Evolutionary conservation across 2,329 filamentous ascomycete species (phyloP), one percentile per base, ranked within the genome.

Genomic region (Plectosphaerella plurivora): DNA sequence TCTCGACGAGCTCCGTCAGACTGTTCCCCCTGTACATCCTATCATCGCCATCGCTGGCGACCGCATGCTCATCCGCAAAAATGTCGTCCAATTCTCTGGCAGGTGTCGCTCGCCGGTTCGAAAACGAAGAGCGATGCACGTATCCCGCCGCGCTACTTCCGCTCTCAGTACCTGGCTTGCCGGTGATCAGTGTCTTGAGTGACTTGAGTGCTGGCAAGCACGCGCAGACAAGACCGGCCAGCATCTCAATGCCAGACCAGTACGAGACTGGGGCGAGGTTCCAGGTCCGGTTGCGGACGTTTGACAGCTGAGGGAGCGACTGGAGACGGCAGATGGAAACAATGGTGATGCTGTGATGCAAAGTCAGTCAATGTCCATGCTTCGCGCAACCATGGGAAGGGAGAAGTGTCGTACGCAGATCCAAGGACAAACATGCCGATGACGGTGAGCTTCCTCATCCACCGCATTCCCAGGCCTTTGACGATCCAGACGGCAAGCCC

Each of bases 151-250:
- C n/a, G 45, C 25, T 46, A 18, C 25, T 25, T 20, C 45, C 45
- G 14, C 8, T 15, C 45, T 46, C 14, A n/a, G 20, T n/a, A 7
- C 12, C 45, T 18, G 9, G 9, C n/a, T 20, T 14, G 8, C 12
- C 20, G 5, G 8, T 46, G 18, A 25, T 6, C 3, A 25, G 25
- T 15, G 8, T 41, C 37, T 16, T 41, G 15, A 41, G n/a, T 15
- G 12, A 15, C 37, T 41, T 41, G 3, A 81, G 65, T 1, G 78
- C 79, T 0, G 79, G 79, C 0, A 81, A 72, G 56, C 76, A 79
- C 7, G 78, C 78, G 0, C 76, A 78, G 45, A 79, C 67, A 56
- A 82, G 77, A 48, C 76, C 79, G 0, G 73, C 71, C 0, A 74
- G 68, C 63, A 75, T 72, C 58, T 79, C 76, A 54, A 78, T 73